Evolutionary conservation across 257 asterid species (phyloP).

Genomic region (Solanum microdontum): DNA sequence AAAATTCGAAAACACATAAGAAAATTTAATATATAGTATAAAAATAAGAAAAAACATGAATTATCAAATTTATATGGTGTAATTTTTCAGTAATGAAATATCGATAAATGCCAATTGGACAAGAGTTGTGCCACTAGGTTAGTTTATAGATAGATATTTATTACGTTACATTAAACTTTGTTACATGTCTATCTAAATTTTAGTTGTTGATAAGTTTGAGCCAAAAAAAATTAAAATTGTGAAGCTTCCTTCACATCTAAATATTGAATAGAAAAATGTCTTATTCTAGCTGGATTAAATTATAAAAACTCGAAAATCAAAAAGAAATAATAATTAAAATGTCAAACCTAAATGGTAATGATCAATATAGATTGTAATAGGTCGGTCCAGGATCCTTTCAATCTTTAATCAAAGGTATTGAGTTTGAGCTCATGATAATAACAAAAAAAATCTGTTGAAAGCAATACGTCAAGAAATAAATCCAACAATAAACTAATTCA

Average conservation of each 20-base stretch:
- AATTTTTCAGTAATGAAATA: background rate
- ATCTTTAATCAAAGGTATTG: background rate
- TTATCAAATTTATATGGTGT: background rate
- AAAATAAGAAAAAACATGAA: background rate
- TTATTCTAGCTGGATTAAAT: background rate
- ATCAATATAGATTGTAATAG: background rate
- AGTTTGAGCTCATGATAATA: background rate
- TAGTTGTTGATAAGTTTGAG: background rate
- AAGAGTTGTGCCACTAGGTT: background rate
- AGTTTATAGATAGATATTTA: background rate
- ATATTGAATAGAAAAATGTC: background rate
- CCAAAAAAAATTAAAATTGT: background rate
- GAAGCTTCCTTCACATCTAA: background rate
- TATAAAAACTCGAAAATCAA: background rate
- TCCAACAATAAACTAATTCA: accelerated
- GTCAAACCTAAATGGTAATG: background rate
- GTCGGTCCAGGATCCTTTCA: accelerated
- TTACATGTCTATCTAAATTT: background rate
- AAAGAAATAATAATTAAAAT: background rate
- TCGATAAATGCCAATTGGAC: background rate
- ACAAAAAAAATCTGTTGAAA: background rate
- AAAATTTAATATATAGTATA: background rate
- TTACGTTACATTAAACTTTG: background rate
- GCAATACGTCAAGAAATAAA: accelerated
- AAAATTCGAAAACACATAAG: background rate